Percentiles rank a stretch among this genome's conserved stretches.
phyloP scores from a whole-genome alignment of 768 basidiomycete species.

The Pulveroboletus frians region DNA sequence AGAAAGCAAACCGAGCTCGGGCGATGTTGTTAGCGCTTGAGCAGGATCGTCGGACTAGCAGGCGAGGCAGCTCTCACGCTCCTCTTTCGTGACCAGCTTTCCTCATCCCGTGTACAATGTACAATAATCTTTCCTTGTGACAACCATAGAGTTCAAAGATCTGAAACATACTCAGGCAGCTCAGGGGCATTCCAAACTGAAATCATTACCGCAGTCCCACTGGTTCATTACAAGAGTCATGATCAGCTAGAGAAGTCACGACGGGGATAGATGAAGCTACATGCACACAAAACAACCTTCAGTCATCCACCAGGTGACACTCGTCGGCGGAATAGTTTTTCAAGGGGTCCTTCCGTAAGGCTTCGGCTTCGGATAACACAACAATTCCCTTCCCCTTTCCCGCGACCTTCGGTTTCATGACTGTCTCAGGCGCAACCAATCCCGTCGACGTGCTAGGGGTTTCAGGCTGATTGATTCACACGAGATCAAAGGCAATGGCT shows the following conservation, averaged over 20 bases:
- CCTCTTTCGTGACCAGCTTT: too few relatives aligned
- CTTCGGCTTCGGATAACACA: constrained; percentile 65
- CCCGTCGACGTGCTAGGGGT: constrained; percentile 25
- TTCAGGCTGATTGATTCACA: constrained; percentile 15
- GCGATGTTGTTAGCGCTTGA: background rate
- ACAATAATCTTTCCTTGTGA: too few relatives aligned
- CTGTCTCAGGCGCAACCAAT: constrained; percentile 42
- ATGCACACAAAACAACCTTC: constrained; percentile 8
- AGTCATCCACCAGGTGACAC: constrained; percentile 18
- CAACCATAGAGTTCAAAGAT: background rate
- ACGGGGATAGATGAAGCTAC: constrained; percentile 9
- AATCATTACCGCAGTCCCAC: background rate
- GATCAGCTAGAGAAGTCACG: background rate
- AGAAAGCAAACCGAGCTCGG: background rate
- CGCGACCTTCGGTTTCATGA: constrained; percentile 61
- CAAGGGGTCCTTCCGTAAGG: constrained; percentile 70
- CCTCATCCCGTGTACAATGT: too few relatives aligned
- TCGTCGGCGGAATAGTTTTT: constrained; percentile 58
- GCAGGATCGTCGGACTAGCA: too few relatives aligned
- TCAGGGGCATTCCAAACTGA: constrained; percentile 19
- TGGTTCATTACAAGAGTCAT: constrained; percentile 1
- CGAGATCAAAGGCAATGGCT: background rate
- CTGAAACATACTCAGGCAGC: constrained; percentile 8
- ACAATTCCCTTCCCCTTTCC: constrained; percentile 39
- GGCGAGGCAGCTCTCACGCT: too few relatives aligned